Evolutionary conservation across 2,329 filamentous ascomycete species (phyloP), one percentile per base, ranked within the genome.

Genomic region (Meredithiella fracta): DNA sequence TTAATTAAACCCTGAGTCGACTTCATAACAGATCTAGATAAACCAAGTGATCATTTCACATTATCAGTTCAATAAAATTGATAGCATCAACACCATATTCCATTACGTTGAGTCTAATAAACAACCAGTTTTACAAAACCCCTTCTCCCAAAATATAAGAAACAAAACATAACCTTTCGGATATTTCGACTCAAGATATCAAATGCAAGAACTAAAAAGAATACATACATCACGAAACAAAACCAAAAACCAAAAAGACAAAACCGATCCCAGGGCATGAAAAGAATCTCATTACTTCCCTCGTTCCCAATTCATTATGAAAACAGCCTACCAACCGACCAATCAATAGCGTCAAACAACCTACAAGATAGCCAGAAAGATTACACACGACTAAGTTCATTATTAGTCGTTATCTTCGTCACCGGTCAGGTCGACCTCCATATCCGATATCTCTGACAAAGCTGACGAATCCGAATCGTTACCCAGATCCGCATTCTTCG

Each of bases 391-490:
- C 40, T 22, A 15, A 17, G 11, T n/a, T 15, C 6, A 34, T 38
- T 52, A 52, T 31, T 52, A 31, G 11, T 58, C 53, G 25, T 49
- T 50, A 9, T 38, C 56, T 23, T 55, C 37, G 20, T 54, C 38
- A 20, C 34, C 42, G 6, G 54, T 53, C 20, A 54, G 22, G 29
- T 47, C 47, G 11, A 51, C 54, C n/a, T 56, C 54, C 44, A 56
- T 54, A 26, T 59, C 58, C n/a, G 51, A 59, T 17, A 56, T 57
- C 7, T 59, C 54, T 15, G 58, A 59, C 51, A 59, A 22, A 11
- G n/a, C 50, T 17, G 58, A 59, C n/a, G 51, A 56, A 29, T 59
- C 58, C 1, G 54, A 53, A 17, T 57, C 54, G 15, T 59, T 47
- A 17, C 40, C 47, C 26, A 37, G 42, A 23, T 23, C 42, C 26